Conservation (phyloP, 345 rosid genomes). For the Salix udensis region DNA sequence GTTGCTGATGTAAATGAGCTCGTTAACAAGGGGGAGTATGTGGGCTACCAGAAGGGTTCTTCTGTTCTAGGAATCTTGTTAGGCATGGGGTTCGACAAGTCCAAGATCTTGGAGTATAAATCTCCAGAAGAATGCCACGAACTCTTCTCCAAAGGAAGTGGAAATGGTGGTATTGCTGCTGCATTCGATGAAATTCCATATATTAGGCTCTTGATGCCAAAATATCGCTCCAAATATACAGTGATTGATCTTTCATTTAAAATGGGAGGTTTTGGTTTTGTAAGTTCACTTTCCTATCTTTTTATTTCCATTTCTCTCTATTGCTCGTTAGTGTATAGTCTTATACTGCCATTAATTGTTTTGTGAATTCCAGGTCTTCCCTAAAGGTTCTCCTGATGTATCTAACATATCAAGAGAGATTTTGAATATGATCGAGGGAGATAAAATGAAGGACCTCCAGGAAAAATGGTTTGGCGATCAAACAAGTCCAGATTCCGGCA, state of each 20-base stretch:
- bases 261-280: too few species aligned
- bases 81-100: conserved; percentile 9
- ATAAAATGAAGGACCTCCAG: conserved; percentile 1
- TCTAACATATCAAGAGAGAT: conserved; percentile 16
- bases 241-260: too few species aligned
- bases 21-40: conserved; percentile 26
- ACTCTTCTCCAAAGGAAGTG: too few species aligned
- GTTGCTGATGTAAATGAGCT: conserved; percentile 36
- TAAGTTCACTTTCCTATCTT: too few species aligned
- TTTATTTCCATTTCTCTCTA: too few species aligned
- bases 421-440: conserved; percentile 10
- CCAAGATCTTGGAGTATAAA: conserved; percentile 11
- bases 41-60: conserved; percentile 45
- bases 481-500: neutral
- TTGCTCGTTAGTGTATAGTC: too few species aligned
- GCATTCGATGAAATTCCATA: too few species aligned
- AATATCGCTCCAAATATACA: too few species aligned
- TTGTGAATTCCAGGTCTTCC: too few species aligned
- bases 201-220: too few species aligned
- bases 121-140: conserved; percentile 22
- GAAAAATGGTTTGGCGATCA: neutral
- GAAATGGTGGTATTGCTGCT: too few species aligned
- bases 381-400: conserved; percentile 9
- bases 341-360: too few species aligned
- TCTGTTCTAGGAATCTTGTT: conserved; percentile 35